Percentiles rank a stretch among this genome's conserved stretches.
Conservation (phyloP, 176 grass and related monocot genomes). For the Carex kokanica region DNA sequence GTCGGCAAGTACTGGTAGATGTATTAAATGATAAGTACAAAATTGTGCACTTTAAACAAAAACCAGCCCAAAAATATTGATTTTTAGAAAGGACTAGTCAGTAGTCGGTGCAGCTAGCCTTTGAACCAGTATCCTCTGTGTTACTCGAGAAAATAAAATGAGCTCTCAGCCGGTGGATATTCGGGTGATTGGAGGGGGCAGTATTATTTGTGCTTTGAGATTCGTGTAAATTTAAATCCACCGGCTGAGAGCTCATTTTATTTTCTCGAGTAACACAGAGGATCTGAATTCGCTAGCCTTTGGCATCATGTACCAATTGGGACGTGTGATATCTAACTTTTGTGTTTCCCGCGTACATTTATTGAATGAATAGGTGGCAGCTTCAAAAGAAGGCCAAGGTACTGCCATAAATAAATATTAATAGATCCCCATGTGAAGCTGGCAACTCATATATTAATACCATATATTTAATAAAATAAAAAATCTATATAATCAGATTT, state of each 20-base stretch:
- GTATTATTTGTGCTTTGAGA: too few species aligned
- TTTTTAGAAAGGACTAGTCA: not conserved
- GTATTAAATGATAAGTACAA: not conserved
- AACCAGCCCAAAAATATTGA: not conserved
- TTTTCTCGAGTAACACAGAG: too few species aligned
- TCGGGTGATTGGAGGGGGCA: too few species aligned
- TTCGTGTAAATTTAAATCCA: too few species aligned
- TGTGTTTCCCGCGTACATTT: not conserved
- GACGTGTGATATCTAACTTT: constrained; percentile 2
- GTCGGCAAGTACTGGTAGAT: not conserved
- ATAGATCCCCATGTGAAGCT: constrained; percentile 16
- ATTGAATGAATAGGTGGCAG: not conserved
- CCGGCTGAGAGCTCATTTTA: too few species aligned
- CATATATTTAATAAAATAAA: not conserved
- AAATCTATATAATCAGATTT: not conserved
- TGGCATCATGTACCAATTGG: not conserved
- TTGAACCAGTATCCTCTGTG: too few species aligned
- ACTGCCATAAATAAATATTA: constrained; percentile 6
- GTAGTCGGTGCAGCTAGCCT: not conserved
- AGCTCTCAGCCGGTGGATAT: too few species aligned
- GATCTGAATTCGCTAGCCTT: too few species aligned
- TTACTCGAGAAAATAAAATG: too few species aligned
- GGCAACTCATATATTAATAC: not conserved
- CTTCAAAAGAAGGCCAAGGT: constrained; percentile 5
- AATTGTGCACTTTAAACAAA: not conserved